Conservation (phyloP, 768 basidiomycete genomes). For the Boletus vinaceobasis region DNA sequence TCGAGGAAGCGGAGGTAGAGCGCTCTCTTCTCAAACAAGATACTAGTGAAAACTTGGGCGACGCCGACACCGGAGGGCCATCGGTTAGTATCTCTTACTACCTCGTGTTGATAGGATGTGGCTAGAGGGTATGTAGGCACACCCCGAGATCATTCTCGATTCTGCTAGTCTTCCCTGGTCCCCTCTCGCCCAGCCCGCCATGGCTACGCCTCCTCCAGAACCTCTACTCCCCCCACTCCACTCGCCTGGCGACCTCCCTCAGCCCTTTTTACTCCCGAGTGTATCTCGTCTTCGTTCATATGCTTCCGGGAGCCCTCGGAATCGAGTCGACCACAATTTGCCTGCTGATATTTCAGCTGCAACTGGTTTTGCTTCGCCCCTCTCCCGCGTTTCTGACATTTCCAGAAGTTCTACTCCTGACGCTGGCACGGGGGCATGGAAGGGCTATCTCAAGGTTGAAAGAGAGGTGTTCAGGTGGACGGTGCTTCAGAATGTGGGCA, state of each 20-base stretch:
- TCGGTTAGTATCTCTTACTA: conserved; percentile 30
- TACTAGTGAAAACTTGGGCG: conserved; percentile 31
- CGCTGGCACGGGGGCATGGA: conserved; percentile 19
- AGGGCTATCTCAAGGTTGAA: conserved; percentile 23
- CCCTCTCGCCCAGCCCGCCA: conserved; percentile 32
- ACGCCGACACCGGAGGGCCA: conserved; percentile 17
- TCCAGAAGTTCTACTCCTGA: conserved; percentile 67
- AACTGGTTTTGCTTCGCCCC: conserved; percentile 48
- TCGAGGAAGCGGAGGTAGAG: conserved; percentile 45
- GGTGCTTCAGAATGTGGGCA: conserved; percentile 53
- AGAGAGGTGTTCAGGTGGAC: conserved; percentile 79
- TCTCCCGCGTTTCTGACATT: conserved; percentile 67
- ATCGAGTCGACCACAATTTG: conserved; percentile 41
- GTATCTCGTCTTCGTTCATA: conserved; percentile 78
- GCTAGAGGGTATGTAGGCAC: conserved; percentile 30
- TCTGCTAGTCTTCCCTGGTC: conserved; percentile 40
- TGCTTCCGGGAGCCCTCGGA: conserved; percentile 44
- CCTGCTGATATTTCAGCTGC: conserved; percentile 44
- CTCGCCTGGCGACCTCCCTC: conserved; percentile 23
- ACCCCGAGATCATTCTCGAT: conserved; percentile 36
- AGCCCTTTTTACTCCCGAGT: conserved; percentile 67
- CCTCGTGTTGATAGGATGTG: conserved; percentile 20
- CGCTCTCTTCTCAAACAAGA: conserved; percentile 42
- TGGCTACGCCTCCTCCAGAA: conserved; percentile 37
- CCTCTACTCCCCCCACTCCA: neutral